Percentiles rank a stretch among this genome's conserved stretches.
Conservation (phyloP, 2,329 filamentous ascomycete genomes). For the Huntiella decipiens region DNA sequence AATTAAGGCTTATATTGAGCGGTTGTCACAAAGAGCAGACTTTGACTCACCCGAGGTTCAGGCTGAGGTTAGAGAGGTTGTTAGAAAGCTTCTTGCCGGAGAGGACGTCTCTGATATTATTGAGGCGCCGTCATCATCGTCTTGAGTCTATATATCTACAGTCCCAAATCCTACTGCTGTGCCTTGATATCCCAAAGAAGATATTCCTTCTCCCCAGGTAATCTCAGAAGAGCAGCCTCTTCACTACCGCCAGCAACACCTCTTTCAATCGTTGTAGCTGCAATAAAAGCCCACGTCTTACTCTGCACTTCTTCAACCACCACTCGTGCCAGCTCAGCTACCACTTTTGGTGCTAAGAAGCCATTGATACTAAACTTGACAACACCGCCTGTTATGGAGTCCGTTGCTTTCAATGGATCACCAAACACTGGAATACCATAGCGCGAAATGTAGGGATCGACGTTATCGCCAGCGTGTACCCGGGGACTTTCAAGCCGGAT, state of each 20-base stretch:
- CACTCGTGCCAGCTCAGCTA: constrained; percentile 12
- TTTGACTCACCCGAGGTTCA: constrained; percentile 70
- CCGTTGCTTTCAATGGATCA: constrained; percentile 13
- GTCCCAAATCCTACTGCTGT: neutral
- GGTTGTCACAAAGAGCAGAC: constrained; percentile 65
- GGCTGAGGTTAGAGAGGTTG: constrained; percentile 53
- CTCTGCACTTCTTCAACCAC: neutral
- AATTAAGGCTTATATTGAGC: constrained; percentile 71
- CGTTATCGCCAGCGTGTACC: constrained; percentile 32
- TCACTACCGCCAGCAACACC: constrained; percentile 23
- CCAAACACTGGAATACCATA: constrained; percentile 24
- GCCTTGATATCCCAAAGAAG: constrained; percentile 38
- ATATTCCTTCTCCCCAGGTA: constrained; percentile 32
- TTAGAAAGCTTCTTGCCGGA: constrained; percentile 60
- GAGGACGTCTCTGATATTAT: constrained; percentile 34
- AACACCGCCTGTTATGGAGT: constrained; percentile 13
- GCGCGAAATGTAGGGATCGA: constrained; percentile 51
- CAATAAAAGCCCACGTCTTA: constrained; percentile 13
- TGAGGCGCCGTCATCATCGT: neutral
- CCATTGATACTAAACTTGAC: constrained; percentile 41
- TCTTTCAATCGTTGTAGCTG: constrained; percentile 31
- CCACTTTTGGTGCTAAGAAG: constrained; percentile 35
- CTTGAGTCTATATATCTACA: neutral
- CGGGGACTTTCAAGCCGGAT: constrained; percentile 46
- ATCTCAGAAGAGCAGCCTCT: constrained; percentile 35